phyloP scores from a whole-genome alignment of 768 basidiomycete genomes.

The Psilocybe cyanescens region DNA sequence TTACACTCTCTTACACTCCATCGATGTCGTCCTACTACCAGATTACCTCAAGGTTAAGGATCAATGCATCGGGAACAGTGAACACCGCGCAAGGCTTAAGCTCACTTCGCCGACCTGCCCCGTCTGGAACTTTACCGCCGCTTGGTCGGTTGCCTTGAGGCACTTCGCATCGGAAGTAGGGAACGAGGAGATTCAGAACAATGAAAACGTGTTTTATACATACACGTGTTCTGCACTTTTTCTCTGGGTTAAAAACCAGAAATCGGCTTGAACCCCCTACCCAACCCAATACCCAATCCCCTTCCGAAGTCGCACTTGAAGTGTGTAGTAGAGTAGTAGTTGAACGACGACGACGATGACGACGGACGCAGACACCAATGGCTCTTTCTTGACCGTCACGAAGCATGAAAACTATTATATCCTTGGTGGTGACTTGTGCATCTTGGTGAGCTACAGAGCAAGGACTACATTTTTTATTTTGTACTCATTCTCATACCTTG shows the following conservation, averaged over 20 bases:
- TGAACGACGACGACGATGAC: background rate
- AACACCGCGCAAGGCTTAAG: background rate
- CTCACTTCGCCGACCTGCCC: constrained; percentile 5
- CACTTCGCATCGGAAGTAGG: constrained; percentile 14
- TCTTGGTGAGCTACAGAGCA: constrained; percentile 45
- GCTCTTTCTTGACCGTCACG: constrained; percentile 20
- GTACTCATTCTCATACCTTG: background rate
- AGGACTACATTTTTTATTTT: background rate
- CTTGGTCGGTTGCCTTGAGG: constrained; percentile 18
- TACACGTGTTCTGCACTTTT: constrained; percentile 17
- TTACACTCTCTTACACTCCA: background rate
- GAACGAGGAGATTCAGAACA: constrained; percentile 10
- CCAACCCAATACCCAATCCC: background rate
- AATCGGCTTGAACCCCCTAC: background rate
- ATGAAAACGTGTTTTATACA: constrained; percentile 23
- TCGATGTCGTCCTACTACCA: background rate
- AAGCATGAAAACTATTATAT: constrained; percentile 51
- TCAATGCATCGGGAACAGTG: too few relatives aligned
- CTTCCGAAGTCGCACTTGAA: background rate
- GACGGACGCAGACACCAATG: constrained; percentile 21
- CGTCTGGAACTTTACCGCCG: constrained; percentile 12
- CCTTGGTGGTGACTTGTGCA: constrained; percentile 53
- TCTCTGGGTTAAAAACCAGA: constrained; percentile 13
- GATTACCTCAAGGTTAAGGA: background rate
- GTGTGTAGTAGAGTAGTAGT: background rate